Evolutionary conservation across 2,329 filamentous ascomycete genomes (phyloP).

Genomic region (Alternaria sp.): DNA sequence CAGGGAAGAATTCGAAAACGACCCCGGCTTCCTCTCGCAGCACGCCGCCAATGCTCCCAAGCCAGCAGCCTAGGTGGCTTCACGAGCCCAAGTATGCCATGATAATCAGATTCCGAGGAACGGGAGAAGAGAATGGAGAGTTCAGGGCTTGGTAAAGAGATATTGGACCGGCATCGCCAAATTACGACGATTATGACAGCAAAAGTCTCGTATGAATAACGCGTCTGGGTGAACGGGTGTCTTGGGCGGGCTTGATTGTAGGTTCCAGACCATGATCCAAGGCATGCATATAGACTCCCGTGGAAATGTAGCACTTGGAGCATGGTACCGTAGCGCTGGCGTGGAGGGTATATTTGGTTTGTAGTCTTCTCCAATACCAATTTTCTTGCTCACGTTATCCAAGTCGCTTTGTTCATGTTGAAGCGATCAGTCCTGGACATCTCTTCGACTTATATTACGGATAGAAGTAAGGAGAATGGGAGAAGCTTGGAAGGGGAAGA

Average conservation of each 20-base stretch:
- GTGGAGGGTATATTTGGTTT: background rate
- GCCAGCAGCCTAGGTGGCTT: conserved; percentile 5
- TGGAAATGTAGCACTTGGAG: background rate
- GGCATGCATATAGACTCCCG: background rate
- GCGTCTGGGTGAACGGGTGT: background rate
- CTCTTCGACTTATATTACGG: background rate
- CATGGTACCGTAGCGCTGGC: background rate
- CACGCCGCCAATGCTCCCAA: conserved; percentile 62
- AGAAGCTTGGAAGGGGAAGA: background rate
- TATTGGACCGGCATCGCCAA: background rate
- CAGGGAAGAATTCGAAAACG: conserved; percentile 88
- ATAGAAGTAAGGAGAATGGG: background rate
- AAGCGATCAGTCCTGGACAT: background rate
- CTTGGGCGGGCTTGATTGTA: background rate
- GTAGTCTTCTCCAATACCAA: background rate
- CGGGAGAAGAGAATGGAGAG: background rate
- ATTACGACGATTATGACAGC: background rate
- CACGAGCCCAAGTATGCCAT: background rate
- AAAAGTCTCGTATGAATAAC: background rate
- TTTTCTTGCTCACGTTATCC: background rate
- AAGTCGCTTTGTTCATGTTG: background rate
- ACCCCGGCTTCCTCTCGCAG: conserved; percentile 81
- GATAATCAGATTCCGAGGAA: background rate
- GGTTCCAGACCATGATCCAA: background rate
- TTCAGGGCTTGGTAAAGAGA: background rate